Base-by-base conservation (phyloP, 2,329 filamentous ascomycete species). In the Bipolaris cookei region DNA sequence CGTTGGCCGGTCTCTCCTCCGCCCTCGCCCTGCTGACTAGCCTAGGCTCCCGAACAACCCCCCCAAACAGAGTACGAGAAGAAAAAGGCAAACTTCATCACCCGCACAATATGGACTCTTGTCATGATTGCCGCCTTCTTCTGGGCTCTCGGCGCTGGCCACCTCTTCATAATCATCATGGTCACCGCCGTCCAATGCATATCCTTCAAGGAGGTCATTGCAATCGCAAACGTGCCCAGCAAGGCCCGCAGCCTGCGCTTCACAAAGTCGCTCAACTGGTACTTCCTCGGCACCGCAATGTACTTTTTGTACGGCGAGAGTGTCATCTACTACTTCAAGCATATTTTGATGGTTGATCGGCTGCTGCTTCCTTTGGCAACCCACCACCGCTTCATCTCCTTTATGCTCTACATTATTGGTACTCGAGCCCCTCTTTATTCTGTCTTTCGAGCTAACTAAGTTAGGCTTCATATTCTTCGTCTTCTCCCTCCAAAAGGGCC, bases 261-360 rank as follows among this genome's bases (percentile, higher is more conserved):
- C 69, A 97, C 94, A 65, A 97, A 97, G 82, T 92, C 91, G 66
- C 82, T 99, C 69, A 98, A 98, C 79, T 99, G 95, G 95, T 99
- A 99, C 79, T 99, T 96, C 82, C 84, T 99, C 51, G 95, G 92
- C n/a, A 92, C 91, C 23, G 97, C 94, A 67, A 98, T 99, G 94
- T 99, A 99, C 83, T 99, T 97, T 70, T 83, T 99, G 48, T 99
- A 99, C 75, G 95, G 95, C 73, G 95, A 99, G 80, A 97, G 92
- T 71, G 94, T 99, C 73, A 97, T 99, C 72, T 99, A 99, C 82
- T 99, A 99, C 80, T 99, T 99, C 81, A 99, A 99, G 84, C 95
- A 99, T 76, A 94, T 99, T 66, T 88, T 99, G 41, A 82, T 99
- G 57, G 93, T 99, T 43, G 95, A 99, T 79, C 91, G 90, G 77